Conservation (phyloP, 1,284 basidiomycete species). For the Pterulicium gracile region DNA sequence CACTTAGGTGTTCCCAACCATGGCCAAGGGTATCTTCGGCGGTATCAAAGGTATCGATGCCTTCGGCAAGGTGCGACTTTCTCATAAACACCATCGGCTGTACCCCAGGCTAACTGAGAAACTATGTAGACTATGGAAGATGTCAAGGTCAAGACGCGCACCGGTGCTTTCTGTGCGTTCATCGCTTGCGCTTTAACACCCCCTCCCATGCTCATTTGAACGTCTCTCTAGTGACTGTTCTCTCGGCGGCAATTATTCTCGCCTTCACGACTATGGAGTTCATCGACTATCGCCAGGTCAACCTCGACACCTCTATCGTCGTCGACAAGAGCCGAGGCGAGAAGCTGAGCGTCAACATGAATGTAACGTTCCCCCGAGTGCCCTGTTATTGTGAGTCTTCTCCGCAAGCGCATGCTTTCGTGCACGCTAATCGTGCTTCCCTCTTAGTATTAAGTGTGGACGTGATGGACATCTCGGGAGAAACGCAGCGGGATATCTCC, state of each 20-base stretch:
- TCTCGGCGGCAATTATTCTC: conserved; percentile 87
- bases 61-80: conserved; percentile 81
- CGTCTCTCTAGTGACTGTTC: conserved; percentile 66
- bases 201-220: too few species aligned
- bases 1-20: conserved; percentile 25
- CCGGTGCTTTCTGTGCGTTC: conserved; percentile 77
- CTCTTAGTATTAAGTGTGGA: conserved; percentile 81
- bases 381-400: conserved; percentile 85
- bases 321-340: conserved; percentile 94
- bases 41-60: conserved; percentile 85
- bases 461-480: conserved; percentile 97
- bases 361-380: conserved; percentile 93
- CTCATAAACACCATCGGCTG: conserved; percentile 8
- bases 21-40: conserved; percentile 69
- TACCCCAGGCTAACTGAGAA: conserved; percentile 8
- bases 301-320: conserved; percentile 80
- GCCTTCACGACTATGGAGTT: conserved; percentile 91
- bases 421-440: conserved; percentile 1
- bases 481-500: conserved; percentile 81
- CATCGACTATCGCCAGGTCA: conserved; percentile 86
- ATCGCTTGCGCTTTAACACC: too few species aligned
- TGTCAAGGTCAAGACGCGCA: conserved; percentile 94
- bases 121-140: conserved; percentile 82
- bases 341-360: conserved; percentile 85
- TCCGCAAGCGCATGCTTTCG: background rate